Evolutionary conservation across 2,329 filamentous ascomycete genomes (phyloP), one percentile per base, ranked within the genome.

Genomic region (Cladophialophora immunda): DNA sequence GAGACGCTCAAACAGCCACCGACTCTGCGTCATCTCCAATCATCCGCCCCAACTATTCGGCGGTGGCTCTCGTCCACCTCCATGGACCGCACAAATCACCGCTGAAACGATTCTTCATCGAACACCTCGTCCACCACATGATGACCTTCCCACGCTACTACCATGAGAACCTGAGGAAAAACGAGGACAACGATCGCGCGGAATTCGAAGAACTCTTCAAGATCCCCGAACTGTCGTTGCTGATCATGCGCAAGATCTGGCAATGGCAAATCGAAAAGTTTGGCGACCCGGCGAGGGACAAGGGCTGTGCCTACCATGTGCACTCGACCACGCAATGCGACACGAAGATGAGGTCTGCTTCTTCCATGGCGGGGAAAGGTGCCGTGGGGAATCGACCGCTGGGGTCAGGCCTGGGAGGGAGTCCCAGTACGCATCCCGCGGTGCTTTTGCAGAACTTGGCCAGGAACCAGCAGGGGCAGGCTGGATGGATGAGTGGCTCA

Each of bases 81-180:
- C 57, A 61, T 1, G 68, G 68, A 15, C 68, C 68, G 34, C 66
- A 58, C 19, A 70, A 70, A 58, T 66, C 62, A 1, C 68, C 68
- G 3, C 63, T 70, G 36, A 70, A 70, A 36, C 66, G 68, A 0
- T 70, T 70, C 61, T 64, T 65, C 52, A 61, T 70, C 63, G 68
- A 70, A 57, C 68, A 70, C 27, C 61, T 70, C 19, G 68, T 70
- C 30, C 58, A 66, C 32, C 68, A 70, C 50, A 70, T 70, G 68
- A 68, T 68, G 66, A 70, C 65, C n/a, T 60, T 64, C 22, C 68
- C 68, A 6, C 60, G 58, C 29, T 66, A 60, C 36, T 70, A 70
- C 25, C 68, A 70, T 22, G 68, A 62, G 45, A 63, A 70, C 25
- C 29, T 47, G 25, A 56, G 29, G 13, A 41, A 45, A 27, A 56